A percentile compares a stretch with the other conserved stretches of the same genome.
Conservation (phyloP, 2,329 filamentous ascomycete species). For the Didymella arachidicola region DNA sequence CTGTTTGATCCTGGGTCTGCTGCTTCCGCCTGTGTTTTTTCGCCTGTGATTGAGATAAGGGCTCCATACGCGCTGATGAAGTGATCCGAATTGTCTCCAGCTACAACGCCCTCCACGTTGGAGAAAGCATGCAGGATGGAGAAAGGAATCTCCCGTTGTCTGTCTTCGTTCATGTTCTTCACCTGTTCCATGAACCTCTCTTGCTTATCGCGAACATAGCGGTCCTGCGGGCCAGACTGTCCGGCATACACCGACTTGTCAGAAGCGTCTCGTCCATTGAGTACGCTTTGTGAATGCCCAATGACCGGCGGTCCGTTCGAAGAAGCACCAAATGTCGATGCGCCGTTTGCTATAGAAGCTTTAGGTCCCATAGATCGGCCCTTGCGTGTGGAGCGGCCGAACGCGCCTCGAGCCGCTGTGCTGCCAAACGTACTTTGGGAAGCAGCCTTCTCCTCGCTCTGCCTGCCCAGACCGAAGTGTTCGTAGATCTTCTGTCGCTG, state of each 20-base stretch:
- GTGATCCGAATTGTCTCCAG: slow-evolving; percentile 75
- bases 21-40: slow-evolving; percentile 64
- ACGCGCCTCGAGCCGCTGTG: slow-evolving; percentile 55
- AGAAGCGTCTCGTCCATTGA: slow-evolving; percentile 70
- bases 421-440: slow-evolving; percentile 47
- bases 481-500: slow-evolving; percentile 94
- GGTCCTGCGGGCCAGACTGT: slow-evolving; percentile 70
- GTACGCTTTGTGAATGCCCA: slow-evolving; percentile 70
- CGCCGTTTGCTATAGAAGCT: slow-evolving; percentile 41
- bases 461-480: slow-evolving; percentile 82
- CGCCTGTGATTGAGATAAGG: slow-evolving; percentile 78
- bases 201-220: slow-evolving; percentile 84
- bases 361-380: slow-evolving; percentile 51
- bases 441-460: slow-evolving; percentile 50
- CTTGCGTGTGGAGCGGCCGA: slow-evolving; percentile 60
- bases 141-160: slow-evolving; percentile 71
- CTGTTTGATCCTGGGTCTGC: slow-evolving; percentile 66
- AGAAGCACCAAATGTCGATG: slow-evolving; percentile 68
- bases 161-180: slow-evolving; percentile 76
- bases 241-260: slow-evolving; percentile 60
- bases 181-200: slow-evolving; percentile 80
- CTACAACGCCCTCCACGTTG: slow-evolving; percentile 73
- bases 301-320: slow-evolving; percentile 80
- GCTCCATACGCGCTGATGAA: slow-evolving; percentile 84
- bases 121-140: slow-evolving; percentile 79